These are phyloP conservation scores for Novymonas esmeraldas DNA, from an alignment of 208 protist species.

Conservation along the genomic window DNA sequence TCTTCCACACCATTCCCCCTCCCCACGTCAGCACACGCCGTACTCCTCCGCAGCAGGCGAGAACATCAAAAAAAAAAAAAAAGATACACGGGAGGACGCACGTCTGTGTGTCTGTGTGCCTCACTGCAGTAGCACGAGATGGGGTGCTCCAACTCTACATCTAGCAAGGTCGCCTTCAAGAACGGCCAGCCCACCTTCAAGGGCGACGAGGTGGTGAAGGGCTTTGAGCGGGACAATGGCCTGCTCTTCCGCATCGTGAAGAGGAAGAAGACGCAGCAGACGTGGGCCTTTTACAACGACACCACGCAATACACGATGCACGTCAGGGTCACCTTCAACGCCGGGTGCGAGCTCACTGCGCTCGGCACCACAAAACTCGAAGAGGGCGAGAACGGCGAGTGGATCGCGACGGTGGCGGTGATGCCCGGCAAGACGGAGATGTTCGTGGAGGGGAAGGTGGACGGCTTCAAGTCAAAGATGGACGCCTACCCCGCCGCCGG, in stretches of 20 bases:
- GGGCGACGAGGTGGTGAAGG: conserved; percentile 66
- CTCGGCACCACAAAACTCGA: conserved; percentile 65
- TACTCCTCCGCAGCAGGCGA: no score
- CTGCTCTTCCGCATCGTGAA: conserved; percentile 77
- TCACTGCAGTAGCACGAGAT: conserved; percentile 24
- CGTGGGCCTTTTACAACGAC: conserved; percentile 84
- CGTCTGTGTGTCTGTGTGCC: no score
- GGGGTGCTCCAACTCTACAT: conserved; percentile 47
- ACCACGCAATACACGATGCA: conserved; percentile 79
- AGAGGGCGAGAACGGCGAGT: conserved; percentile 42
- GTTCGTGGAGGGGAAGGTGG: conserved; percentile 71
- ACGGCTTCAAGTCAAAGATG: conserved; percentile 70
- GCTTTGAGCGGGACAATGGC: conserved; percentile 79
- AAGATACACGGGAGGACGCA: no score
- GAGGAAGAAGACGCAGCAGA: conserved; percentile 42
- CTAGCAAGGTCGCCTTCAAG: conserved; percentile 29
- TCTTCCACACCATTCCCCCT: no score
- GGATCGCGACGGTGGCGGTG: conserved; percentile 54
- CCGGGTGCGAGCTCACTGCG: conserved; percentile 61
- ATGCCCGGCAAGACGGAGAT: conserved; percentile 60
- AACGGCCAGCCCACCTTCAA: conserved; percentile 66
- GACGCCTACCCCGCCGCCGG: conserved; percentile 32
- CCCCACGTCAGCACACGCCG: no score
- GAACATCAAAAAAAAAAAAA: no score
- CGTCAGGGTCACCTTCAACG: conserved; percentile 61